Conservation (phyloP, 1,284 basidiomycete species). For the Ustilago trichophora region DNA sequence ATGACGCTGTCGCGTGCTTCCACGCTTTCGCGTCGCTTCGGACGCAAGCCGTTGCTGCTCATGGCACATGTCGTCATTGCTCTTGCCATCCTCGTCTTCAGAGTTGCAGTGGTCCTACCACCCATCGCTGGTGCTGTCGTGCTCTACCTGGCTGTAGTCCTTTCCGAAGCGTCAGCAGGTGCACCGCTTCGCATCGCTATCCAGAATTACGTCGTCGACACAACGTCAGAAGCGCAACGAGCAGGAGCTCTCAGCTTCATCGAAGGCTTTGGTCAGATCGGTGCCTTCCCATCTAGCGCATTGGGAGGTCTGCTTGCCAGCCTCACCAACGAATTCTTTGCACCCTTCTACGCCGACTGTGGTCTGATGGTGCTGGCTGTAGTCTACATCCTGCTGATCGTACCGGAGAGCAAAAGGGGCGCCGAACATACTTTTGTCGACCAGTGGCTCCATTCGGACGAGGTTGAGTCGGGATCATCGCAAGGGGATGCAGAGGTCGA, state of each 20-base stretch:
- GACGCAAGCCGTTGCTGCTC: conserved; percentile 54
- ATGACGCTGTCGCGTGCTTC: conserved; percentile 50
- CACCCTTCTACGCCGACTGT: conserved; percentile 58
- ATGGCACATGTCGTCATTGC: conserved; percentile 49
- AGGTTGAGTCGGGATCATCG: conserved; percentile 24
- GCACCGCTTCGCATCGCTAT: conserved; percentile 56
- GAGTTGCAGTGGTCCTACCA: conserved; percentile 45
- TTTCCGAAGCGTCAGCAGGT: conserved; percentile 55
- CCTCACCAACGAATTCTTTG: conserved; percentile 55
- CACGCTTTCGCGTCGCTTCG: conserved; percentile 46
- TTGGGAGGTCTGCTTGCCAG: conserved; percentile 55
- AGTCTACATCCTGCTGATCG: conserved; percentile 47
- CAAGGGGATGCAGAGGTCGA: neutral
- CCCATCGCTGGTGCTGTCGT: conserved; percentile 44
- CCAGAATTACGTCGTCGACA: conserved; percentile 63
- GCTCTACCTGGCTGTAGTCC: conserved; percentile 49
- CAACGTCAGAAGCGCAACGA: conserved; percentile 49
- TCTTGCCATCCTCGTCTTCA: conserved; percentile 45
- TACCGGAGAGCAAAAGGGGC: conserved; percentile 54
- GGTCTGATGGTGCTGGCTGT: conserved; percentile 48
- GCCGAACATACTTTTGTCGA: conserved; percentile 50
- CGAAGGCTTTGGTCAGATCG: conserved; percentile 60
- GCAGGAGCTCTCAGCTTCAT: conserved; percentile 58
- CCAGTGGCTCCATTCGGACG: conserved; percentile 40
- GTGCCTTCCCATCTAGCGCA: conserved; percentile 55